Evolutionary conservation across 257 asterid genomes (phyloP).

Genomic region (Lantana camara): DNA sequence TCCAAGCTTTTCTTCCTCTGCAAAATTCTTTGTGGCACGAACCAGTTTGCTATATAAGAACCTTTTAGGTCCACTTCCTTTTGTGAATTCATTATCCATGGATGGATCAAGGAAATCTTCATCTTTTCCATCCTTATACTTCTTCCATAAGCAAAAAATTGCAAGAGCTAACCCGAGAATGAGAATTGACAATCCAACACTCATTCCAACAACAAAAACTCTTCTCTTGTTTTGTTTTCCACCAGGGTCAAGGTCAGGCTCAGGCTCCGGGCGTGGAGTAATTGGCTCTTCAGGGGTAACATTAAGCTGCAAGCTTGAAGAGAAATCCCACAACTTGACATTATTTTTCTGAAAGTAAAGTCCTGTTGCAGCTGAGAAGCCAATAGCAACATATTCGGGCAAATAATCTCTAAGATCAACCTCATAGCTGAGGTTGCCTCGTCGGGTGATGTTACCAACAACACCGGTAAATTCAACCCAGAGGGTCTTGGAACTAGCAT

Average conservation of each 20-base stretch:
- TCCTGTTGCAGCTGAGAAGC: slow-evolving; percentile 47
- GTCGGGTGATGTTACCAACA: too few relatives aligned
- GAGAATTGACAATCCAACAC: too few relatives aligned
- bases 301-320: too few relatives aligned
- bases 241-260: too few relatives aligned
- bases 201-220: too few relatives aligned
- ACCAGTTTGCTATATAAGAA: slow-evolving; percentile 27
- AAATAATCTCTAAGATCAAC: slow-evolving; percentile 36
- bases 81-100: slow-evolving; percentile 32
- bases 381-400: slow-evolving; percentile 41
- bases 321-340: too few relatives aligned
- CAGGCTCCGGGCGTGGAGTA: too few relatives aligned
- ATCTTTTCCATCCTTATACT: neutral
- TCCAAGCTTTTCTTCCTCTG: slow-evolving; percentile 30
- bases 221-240: too few relatives aligned
- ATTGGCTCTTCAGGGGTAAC: too few relatives aligned
- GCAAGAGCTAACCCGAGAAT: too few relatives aligned
- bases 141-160: neutral
- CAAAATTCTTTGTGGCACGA: slow-evolving; percentile 25
- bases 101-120: too few relatives aligned
- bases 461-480: slow-evolving; percentile 26
- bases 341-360: too few relatives aligned
- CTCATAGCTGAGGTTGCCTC: neutral
- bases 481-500: slow-evolving; percentile 23
- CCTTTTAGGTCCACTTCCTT: slow-evolving; percentile 28